phyloP scores from a whole-genome alignment of 495 filamentous ascomycete genomes.

The Astrothelium macrocarpum region DNA sequence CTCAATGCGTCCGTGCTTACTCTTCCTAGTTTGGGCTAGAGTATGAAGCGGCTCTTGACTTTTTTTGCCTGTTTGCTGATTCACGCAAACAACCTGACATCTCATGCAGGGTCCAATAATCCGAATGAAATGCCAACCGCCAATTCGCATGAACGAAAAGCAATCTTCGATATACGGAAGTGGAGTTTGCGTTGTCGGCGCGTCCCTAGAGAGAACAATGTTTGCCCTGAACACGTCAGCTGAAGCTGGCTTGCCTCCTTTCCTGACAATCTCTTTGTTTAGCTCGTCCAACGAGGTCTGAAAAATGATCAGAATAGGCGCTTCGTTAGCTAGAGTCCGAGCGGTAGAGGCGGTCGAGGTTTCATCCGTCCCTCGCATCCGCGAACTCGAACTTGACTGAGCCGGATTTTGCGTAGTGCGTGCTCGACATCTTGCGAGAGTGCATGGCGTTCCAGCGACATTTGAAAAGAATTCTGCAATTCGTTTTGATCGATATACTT shows the following conservation, averaged over 20 bases:
- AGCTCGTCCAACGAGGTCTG: slow-evolving; percentile 67
- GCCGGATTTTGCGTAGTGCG: slow-evolving; percentile 55
- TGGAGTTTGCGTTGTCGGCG: slow-evolving; percentile 32
- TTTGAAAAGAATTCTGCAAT: slow-evolving; percentile 66
- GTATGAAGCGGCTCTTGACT: slow-evolving; percentile 82
- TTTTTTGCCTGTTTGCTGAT: slow-evolving; percentile 70
- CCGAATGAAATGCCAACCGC: slow-evolving; percentile 46
- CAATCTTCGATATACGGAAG: slow-evolving; percentile 52
- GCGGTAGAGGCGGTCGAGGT: slow-evolving; percentile 30
- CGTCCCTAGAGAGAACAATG: slow-evolving; percentile 52
- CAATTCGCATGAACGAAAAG: slow-evolving; percentile 44
- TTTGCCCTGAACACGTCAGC: slow-evolving; percentile 77
- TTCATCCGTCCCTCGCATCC: slow-evolving; percentile 5
- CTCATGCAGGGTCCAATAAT: slow-evolving; percentile 74
- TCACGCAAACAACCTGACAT: slow-evolving; percentile 92
- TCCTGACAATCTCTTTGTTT: slow-evolving; percentile 56
- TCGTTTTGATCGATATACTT: slow-evolving; percentile 53
- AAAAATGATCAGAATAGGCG: slow-evolving; percentile 77
- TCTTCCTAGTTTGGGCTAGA: slow-evolving; percentile 57
- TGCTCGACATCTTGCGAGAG: slow-evolving; percentile 49
- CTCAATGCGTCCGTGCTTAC: slow-evolving; percentile 8
- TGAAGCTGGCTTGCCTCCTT: slow-evolving; percentile 48
- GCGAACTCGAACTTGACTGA: slow-evolving; percentile 38
- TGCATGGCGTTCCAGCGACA: slow-evolving; percentile 64
- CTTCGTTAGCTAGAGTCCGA: slow-evolving; percentile 83